phyloP scores from a whole-genome alignment of 75 land plant genomes.

The Pinus taeda region DNA sequence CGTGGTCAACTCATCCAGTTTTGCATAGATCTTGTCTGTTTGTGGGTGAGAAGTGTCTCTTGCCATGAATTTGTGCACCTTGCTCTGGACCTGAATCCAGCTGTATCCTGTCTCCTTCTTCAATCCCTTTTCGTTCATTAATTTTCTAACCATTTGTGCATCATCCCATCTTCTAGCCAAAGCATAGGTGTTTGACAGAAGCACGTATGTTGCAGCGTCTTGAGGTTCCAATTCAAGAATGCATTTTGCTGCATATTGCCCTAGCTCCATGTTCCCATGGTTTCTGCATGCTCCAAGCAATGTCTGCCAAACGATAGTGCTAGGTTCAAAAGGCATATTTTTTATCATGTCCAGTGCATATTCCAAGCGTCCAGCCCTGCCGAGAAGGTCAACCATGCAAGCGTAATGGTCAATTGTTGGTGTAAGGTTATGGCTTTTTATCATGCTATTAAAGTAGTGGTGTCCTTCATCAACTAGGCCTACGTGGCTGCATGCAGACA shows the following conservation, averaged over 20 bases:
- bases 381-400: conserved; percentile 6
- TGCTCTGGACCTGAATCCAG: conserved; percentile 20
- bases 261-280: neutral
- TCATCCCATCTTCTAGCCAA: conserved; percentile 21
- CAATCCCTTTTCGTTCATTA: conserved; percentile 18
- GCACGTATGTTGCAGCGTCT: conserved; percentile 5
- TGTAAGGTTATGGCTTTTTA: neutral
- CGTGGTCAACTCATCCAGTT: conserved; percentile 7
- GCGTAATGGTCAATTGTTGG: neutral
- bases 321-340: neutral
- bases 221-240: neutral
- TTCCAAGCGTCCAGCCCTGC: neutral
- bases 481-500: neutral
- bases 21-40: conserved; percentile 8
- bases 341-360: neutral
- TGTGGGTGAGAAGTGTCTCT: conserved; percentile 8
- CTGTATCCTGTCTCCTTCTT: conserved; percentile 11
- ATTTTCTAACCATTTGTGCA: conserved; percentile 8
- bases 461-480: neutral
- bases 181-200: conserved; percentile 15
- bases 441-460: neutral
- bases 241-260: neutral
- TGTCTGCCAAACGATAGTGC: neutral
- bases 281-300: conserved; percentile 1
- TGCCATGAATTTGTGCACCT: conserved; percentile 6